Evolutionary conservation across 2,329 filamentous ascomycete genomes (phyloP), one percentile per base, ranked within the genome.

Genomic region (Penicillium sp.): DNA sequence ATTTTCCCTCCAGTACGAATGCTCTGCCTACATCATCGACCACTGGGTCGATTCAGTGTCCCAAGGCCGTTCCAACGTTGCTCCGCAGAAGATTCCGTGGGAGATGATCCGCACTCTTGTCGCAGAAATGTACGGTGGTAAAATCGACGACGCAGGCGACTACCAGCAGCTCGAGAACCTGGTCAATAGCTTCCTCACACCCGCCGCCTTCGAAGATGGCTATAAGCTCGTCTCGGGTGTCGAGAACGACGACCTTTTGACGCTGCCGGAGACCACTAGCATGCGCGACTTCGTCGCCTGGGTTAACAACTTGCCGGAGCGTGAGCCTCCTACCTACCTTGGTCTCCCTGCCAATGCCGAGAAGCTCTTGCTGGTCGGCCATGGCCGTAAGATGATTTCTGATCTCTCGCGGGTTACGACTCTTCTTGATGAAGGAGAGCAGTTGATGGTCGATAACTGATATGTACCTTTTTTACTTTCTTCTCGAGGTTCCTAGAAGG

Each of bases 111-210:
- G 91, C 58, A 92, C 89, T 53, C 84, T 99, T 16, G 84, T 99
- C 56, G 89, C 89, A 1, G 93, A 97, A 76, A 97, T 92, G 61
- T 99, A 99, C 70, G 94, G 94, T 62, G 94, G 94, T 74, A 99
- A 99, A 80, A 92, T 99, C 66, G 94, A 99, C 71, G 86, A 97
- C 69, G 89, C 92, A 61, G 87, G 79, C 40, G 94, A 99, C 76
- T 96, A 94, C 74, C 78, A 79, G 50, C 82, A 87, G 43, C 84
- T 99, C 16, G 81, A 82, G 44, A 77, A 83, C 55, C 83, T 99
- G 3, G 93, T 99, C 47, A 76, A 85, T 42, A 83, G 82, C 32
- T 87, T 95, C 73, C 81, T 99, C 61, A 96, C 91, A 0, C 89
- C 92, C 0, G 84, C 88, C 1, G 94, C 94, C 3, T 99, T 95